Evolutionary conservation across 441 rosid species (phyloP), one percentile per base, ranked within the genome.

Genomic region (Pelargonium myrrhifolium): DNA sequence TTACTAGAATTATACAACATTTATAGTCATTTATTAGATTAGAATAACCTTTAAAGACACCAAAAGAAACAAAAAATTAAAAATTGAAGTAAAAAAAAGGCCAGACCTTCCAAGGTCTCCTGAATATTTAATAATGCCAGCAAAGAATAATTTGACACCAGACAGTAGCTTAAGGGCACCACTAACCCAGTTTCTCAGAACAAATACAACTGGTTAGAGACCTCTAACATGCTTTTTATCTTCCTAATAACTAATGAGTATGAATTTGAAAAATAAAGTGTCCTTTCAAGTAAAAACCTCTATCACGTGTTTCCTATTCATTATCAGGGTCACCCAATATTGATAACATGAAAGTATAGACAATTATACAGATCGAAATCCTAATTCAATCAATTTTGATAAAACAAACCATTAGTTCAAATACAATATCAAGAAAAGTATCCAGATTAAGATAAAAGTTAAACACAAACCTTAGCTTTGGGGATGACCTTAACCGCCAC

Each of bases 401-500:
- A 22, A n/a, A n/a, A n/a, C n/a, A n/a, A n/a, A n/a, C n/a, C n/a
- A n/a, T n/a, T n/a, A n/a, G n/a, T n/a, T n/a, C n/a, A n/a, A n/a
- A n/a, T n/a, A n/a, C n/a, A n/a, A n/a, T n/a, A n/a, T n/a, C 8
- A 66, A 20, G 18, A 12, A 56, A 18, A 43, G 18, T 15, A 15
- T 15, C 60, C 22, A 17, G 17, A 7, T 17, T 21, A 18, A 17
- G 12, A 9, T 2, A 20, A 12, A 26, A 56, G 58, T 14, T 28
- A 66, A 65, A 65, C 9, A 15, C 0, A 40, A 4, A 93, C 99
- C 96, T 89, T 89, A 42, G 96, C 74, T 77, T 91, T 91, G 45
- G 96, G 96, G 65, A 91, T 86, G 84, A 91, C 88, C 81, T 93
- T 93, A 64, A 93, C 90, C 58, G 97, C 98, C 69, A 89, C 96